A percentile compares a stretch with the other conserved stretches of the same genome.
Conservation (phyloP, 2,329 filamentous ascomycete genomes). For the Monosporascus sp. region DNA sequence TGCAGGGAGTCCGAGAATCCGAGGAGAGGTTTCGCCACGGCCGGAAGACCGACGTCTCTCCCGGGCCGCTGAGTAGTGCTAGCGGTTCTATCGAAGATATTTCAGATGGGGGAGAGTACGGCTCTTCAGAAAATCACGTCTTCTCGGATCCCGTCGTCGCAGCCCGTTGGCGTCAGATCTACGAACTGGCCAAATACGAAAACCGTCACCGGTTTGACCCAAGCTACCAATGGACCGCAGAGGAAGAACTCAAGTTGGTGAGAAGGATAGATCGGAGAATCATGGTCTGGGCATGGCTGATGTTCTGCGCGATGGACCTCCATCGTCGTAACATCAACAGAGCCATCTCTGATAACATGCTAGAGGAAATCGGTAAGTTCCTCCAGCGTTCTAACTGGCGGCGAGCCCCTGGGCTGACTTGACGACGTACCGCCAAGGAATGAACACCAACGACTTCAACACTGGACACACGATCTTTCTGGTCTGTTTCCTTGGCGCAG, state of each 20-base stretch:
- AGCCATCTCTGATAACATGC: conserved; percentile 26
- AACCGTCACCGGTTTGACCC: conserved; percentile 56
- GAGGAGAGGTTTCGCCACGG: background rate
- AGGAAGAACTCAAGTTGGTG: conserved; percentile 51
- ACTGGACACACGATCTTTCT: conserved; percentile 46
- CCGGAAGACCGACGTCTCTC: background rate
- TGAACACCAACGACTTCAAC: conserved; percentile 39
- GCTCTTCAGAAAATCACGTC: conserved; percentile 31
- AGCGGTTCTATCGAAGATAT: conserved; percentile 4
- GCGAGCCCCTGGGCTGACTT: background rate
- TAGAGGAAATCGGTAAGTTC: conserved; percentile 32
- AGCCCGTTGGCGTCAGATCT: conserved; percentile 47
- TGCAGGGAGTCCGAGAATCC: background rate
- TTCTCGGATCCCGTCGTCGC: conserved; percentile 48
- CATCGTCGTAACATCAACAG: conserved; percentile 26
- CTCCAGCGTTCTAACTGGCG: too few species aligned
- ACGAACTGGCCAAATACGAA: conserved; percentile 53
- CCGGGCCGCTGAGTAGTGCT: background rate
- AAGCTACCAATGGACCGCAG: conserved; percentile 47
- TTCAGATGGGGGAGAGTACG: conserved; percentile 17
- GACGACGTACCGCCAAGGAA: conserved; percentile 11
- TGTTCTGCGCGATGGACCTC: conserved; percentile 20
- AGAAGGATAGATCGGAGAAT: conserved; percentile 40
- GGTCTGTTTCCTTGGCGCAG: conserved; percentile 43
- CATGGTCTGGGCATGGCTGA: conserved; percentile 24